Evolutionary conservation across 345 rosid species (phyloP).

Genomic region (Aquilaria malaccensis): DNA sequence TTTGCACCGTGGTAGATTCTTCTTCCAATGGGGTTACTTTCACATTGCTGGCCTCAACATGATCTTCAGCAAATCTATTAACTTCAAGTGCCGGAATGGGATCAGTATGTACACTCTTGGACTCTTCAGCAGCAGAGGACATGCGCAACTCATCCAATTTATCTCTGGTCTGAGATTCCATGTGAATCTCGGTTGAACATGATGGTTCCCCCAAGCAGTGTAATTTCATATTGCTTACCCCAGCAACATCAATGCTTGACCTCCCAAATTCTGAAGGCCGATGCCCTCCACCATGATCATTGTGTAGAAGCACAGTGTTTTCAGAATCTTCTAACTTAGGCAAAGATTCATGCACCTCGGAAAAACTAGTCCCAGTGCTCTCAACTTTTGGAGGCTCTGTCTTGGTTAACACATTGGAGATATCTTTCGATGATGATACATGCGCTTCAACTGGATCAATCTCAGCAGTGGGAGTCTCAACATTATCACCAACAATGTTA

Average conservation of each 20-base stretch:
- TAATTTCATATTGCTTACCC: neutral
- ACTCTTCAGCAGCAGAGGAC: no score
- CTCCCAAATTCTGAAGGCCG: neutral
- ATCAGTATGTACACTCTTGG: no score
- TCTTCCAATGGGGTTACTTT: slow-evolving; percentile 4
- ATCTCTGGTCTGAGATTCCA: no score
- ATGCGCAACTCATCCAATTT: no score
- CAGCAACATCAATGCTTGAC: neutral
- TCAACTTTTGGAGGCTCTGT: neutral
- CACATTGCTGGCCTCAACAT: neutral
- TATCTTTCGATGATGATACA: slow-evolving; percentile 7
- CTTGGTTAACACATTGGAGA: neutral
- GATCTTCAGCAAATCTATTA: no score
- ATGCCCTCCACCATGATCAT: neutral
- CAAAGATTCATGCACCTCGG: slow-evolving; percentile 8
- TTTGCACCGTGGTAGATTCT: slow-evolving; percentile 1
- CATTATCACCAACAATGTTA: slow-evolving; percentile 3
- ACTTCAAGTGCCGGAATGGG: no score
- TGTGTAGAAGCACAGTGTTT: slow-evolving; percentile 1
- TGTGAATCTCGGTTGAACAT: no score
- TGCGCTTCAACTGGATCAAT: neutral
- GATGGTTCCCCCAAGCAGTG: no score
- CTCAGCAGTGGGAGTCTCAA: slow-evolving; percentile 1
- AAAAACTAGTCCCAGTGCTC: neutral
- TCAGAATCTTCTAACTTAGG: slow-evolving; percentile 2